These are phyloP conservation scores for Picea abies DNA, from an alignment of 83 land plant species.

Conservation along the genomic window DNA sequence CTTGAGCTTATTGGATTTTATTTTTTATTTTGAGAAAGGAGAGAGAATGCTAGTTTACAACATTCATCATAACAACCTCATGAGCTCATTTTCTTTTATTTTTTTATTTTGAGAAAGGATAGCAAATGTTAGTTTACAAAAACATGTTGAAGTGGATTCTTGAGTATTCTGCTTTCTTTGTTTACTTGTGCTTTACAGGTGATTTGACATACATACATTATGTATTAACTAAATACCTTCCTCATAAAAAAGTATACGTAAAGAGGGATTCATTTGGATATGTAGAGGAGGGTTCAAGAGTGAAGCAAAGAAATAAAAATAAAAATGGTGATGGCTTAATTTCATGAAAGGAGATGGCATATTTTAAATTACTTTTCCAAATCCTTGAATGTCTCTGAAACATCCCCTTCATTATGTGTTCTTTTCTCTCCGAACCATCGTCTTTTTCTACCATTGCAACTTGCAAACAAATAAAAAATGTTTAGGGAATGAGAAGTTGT, in stretches of 20 bases:
- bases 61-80: conserved; percentile 81
- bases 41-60: conserved; percentile 45
- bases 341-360: too few relatives aligned
- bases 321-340: too few relatives aligned
- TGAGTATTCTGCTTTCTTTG: neutral
- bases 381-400: too few relatives aligned
- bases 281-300: conserved; percentile 63
- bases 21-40: too few relatives aligned
- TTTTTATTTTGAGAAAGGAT: conserved; percentile 69
- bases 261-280: conserved; percentile 57
- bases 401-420: too few relatives aligned
- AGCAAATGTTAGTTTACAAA: conserved; percentile 75
- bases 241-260: conserved; percentile 25
- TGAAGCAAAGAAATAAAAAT: too few relatives aligned
- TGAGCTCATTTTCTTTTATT: conserved; percentile 49
- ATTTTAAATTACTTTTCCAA: too few relatives aligned
- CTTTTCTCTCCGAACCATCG: too few relatives aligned
- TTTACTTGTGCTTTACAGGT: neutral
- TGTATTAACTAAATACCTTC: neutral
- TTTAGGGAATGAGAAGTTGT: too few relatives aligned
- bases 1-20: too few relatives aligned
- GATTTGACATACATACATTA: neutral
- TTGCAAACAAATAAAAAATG: too few relatives aligned
- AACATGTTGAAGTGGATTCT: neutral
- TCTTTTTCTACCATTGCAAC: too few relatives aligned